A percentile compares a stretch with the other conserved stretches of the same genome.
Evolutionary conservation across 495 filamentous ascomycete species (phyloP).

Genomic region (Ramalina intermedia): DNA sequence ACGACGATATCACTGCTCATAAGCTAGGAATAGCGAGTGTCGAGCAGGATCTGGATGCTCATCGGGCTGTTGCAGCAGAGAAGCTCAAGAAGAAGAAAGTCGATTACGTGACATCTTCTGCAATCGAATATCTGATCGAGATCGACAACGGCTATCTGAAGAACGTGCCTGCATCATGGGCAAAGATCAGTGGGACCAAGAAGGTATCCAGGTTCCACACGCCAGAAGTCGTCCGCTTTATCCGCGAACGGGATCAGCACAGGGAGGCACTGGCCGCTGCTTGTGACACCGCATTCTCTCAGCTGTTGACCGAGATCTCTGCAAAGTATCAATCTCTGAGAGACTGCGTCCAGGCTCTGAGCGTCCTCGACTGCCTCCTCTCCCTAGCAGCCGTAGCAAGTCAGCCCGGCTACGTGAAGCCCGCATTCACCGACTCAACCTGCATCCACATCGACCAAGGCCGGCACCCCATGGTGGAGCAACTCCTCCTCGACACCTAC

Average conservation of each 20-base stretch:
- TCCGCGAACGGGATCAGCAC: constrained; percentile 86
- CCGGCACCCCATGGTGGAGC: constrained; percentile 93
- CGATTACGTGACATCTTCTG: constrained; percentile 64
- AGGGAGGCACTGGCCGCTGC: constrained; percentile 85
- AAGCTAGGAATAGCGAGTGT: constrained; percentile 87
- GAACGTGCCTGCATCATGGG: constrained; percentile 83
- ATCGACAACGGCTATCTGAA: constrained; percentile 68
- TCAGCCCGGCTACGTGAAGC: constrained; percentile 84
- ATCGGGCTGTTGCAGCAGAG: constrained; percentile 54
- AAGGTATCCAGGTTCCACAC: constrained; percentile 88
- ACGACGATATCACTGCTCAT: constrained; percentile 67
- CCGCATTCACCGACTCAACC: constrained; percentile 55
- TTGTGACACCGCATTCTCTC: constrained; percentile 71
- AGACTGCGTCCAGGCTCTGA: constrained; percentile 74
- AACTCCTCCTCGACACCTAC: constrained; percentile 71
- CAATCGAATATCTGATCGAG: constrained; percentile 91
- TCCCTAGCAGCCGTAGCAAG: constrained; percentile 71
- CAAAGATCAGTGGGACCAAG: constrained; percentile 88
- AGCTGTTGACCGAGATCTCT: constrained; percentile 57
- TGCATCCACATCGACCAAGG: constrained; percentile 61
- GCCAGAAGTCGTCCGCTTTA: constrained; percentile 66
- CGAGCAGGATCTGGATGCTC: constrained; percentile 70
- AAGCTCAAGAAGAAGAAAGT: constrained; percentile 56
- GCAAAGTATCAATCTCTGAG: constrained; percentile 76
- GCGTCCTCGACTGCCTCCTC: constrained; percentile 77